A percentile compares a stretch with the other conserved stretches of the same genome.
Evolutionary conservation across 805 yeast species (phyloP).

Genomic region (Candida montana): DNA sequence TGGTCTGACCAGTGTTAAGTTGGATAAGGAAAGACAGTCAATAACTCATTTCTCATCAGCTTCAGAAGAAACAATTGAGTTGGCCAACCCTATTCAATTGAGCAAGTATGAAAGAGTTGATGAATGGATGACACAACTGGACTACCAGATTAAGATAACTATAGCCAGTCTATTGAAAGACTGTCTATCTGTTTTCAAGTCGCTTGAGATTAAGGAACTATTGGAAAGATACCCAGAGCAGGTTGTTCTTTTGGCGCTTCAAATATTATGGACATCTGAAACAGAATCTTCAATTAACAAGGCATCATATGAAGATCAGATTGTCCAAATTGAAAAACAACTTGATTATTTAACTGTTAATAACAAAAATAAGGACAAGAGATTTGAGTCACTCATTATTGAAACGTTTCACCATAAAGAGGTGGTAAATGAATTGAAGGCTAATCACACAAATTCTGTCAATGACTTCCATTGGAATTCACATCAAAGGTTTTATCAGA

Average conservation of each 20-base stretch:
- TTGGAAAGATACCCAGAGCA: constrained; percentile 49
- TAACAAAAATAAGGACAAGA: constrained; percentile 46
- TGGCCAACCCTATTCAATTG: constrained; percentile 40
- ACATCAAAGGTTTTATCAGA: constrained; percentile 43
- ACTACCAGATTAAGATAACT: constrained; percentile 44
- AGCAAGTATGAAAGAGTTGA: constrained; percentile 38
- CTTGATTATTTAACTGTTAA: constrained; percentile 12
- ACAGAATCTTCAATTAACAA: constrained; percentile 30
- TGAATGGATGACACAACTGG: constrained; percentile 62
- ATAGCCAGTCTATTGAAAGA: constrained; percentile 32
- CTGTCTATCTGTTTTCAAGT: constrained; percentile 27
- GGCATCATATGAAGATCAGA: constrained; percentile 17
- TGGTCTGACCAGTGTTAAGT: constrained; percentile 46
- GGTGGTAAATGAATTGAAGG: constrained; percentile 25
- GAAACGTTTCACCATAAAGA: constrained; percentile 61
- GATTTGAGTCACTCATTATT: constrained; percentile 55
- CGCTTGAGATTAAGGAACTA: constrained; percentile 27
- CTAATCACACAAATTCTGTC: constrained; percentile 8
- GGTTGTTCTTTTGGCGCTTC: constrained; percentile 46
- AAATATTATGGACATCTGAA: constrained; percentile 47
- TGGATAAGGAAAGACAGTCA: constrained; percentile 27
- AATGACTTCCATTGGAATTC: constrained; percentile 41
- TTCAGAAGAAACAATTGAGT: constrained; percentile 54
- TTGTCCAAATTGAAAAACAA: constrained; percentile 9
- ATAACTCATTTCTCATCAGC: constrained; percentile 51